These are phyloP conservation scores for Tetracentron sinense DNA, from an alignment of 164 flowering plant species.

Conservation along the genomic window DNA sequence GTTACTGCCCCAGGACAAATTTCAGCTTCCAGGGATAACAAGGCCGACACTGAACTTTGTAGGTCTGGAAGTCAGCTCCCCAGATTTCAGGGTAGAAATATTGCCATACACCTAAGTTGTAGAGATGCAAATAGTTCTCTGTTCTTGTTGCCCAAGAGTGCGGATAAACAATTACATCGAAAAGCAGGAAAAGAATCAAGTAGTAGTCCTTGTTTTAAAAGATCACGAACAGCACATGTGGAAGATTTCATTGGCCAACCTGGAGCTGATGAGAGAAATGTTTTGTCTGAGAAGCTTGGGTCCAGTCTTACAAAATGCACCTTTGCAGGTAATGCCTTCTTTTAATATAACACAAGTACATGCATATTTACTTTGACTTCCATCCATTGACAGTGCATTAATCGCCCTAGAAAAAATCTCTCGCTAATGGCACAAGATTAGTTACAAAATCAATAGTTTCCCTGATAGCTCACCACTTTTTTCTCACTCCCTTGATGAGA, in stretches of 20 bases:
- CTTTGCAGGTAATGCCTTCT: slow-evolving; percentile 27
- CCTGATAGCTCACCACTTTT: no score
- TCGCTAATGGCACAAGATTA: background rate
- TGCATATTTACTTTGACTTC: background rate
- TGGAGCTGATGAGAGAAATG: slow-evolving; percentile 30
- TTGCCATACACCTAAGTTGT: slow-evolving; percentile 12
- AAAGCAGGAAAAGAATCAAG: slow-evolving; percentile 35
- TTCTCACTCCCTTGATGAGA: no score
- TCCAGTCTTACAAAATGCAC: slow-evolving; percentile 23
- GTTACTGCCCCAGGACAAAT: slow-evolving; percentile 21
- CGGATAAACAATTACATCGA: slow-evolving; percentile 28
- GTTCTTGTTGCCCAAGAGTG: slow-evolving; percentile 19
- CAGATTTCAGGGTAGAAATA: slow-evolving; percentile 24
- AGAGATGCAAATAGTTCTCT: slow-evolving; percentile 19
- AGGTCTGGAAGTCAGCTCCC: slow-evolving; percentile 17
- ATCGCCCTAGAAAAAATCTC: background rate
- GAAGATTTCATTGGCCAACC: slow-evolving; percentile 32
- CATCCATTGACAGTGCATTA: background rate
- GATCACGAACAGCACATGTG: slow-evolving; percentile 27
- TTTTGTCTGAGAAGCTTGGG: slow-evolving; percentile 27
- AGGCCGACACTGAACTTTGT: slow-evolving; percentile 21
- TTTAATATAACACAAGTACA: background rate
- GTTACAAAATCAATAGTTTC: no score
- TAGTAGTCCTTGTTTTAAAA: slow-evolving; percentile 41
- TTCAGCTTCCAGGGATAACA: slow-evolving; percentile 26